Conservation (phyloP, 495 filamentous ascomycete species). For the Aspergillus baeticus region DNA sequence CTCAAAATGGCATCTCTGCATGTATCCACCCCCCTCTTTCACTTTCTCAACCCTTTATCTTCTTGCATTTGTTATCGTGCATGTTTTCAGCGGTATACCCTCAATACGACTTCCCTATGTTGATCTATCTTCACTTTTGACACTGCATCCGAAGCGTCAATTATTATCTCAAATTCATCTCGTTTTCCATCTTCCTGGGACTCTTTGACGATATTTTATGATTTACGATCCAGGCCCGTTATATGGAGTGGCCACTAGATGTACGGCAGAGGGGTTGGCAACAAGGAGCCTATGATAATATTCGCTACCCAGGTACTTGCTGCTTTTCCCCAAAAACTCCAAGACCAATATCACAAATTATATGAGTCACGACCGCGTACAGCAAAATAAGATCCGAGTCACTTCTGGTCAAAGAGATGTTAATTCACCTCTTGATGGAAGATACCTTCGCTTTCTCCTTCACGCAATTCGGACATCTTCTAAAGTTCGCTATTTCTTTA, state of each 20-base stretch:
- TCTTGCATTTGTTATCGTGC: slow-evolving; percentile 11
- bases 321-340: not conserved
- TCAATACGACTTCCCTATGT: slow-evolving; percentile 24
- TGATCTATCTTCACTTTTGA: slow-evolving; percentile 16
- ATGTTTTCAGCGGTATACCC: slow-evolving; percentile 33
- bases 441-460: too few species aligned
- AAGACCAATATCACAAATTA: too few species aligned
- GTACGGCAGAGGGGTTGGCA: not conserved
- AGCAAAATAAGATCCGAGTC: too few species aligned
- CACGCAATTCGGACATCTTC: too few species aligned
- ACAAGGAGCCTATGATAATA: too few species aligned
- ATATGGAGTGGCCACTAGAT: not conserved
- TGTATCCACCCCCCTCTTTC: slow-evolving; percentile 1
- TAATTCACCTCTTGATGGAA: too few species aligned
- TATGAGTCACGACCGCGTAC: too few species aligned
- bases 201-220: slow-evolving; percentile 14
- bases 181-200: slow-evolving; percentile 4
- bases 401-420: too few species aligned
- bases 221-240: slow-evolving; percentile 13
- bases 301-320: too few species aligned
- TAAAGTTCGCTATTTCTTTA: too few species aligned
- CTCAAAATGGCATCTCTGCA: slow-evolving; percentile 7
- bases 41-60: not conserved
- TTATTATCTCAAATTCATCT: slow-evolving; percentile 3
- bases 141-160: slow-evolving; percentile 5